Evolutionary conservation across 2,329 filamentous ascomycete genomes (phyloP).

Genomic region (Paecilomyces niveus): DNA sequence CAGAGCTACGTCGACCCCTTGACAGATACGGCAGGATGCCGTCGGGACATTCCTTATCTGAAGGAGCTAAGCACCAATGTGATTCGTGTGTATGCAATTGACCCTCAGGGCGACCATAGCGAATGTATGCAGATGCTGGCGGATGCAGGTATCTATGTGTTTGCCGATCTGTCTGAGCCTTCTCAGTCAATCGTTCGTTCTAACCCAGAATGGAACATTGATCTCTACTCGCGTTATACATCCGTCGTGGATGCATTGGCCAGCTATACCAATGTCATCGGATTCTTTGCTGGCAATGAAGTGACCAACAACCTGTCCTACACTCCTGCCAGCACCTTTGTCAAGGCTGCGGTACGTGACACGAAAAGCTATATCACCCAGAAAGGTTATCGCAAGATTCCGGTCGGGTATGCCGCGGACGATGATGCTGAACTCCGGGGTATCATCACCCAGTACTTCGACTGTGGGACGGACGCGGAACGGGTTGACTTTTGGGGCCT

Average conservation of each 20-base stretch:
- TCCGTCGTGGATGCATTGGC: constrained; percentile 70
- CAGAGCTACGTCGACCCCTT: constrained; percentile 71
- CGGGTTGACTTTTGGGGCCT: constrained; percentile 96
- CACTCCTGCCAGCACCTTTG: constrained; percentile 67
- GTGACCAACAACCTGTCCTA: constrained; percentile 81
- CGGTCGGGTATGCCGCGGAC: constrained; percentile 62
- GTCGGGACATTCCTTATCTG: constrained; percentile 75
- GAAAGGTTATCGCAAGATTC: constrained; percentile 55
- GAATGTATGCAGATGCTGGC: constrained; percentile 75
- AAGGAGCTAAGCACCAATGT: constrained; percentile 74
- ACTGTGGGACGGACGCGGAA: constrained; percentile 30
- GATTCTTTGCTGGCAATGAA: constrained; percentile 97
- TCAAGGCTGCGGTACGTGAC: constrained; percentile 37
- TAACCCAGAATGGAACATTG: constrained; percentile 65
- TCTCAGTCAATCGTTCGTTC: constrained; percentile 75
- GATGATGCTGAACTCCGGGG: constrained; percentile 59
- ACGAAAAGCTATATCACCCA: constrained; percentile 82
- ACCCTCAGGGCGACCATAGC: constrained; percentile 68
- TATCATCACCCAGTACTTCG: not conserved
- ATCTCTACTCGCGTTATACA: constrained; percentile 71
- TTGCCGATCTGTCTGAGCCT: constrained; percentile 81
- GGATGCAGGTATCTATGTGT: constrained; percentile 82
- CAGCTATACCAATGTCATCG: constrained; percentile 79
- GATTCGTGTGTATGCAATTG: constrained; percentile 86
- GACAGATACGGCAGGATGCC: constrained; percentile 61